These are phyloP conservation scores for Acanthamoeba culbertsoni DNA, from an alignment of 208 protist genomes.

Conservation along the genomic window DNA sequence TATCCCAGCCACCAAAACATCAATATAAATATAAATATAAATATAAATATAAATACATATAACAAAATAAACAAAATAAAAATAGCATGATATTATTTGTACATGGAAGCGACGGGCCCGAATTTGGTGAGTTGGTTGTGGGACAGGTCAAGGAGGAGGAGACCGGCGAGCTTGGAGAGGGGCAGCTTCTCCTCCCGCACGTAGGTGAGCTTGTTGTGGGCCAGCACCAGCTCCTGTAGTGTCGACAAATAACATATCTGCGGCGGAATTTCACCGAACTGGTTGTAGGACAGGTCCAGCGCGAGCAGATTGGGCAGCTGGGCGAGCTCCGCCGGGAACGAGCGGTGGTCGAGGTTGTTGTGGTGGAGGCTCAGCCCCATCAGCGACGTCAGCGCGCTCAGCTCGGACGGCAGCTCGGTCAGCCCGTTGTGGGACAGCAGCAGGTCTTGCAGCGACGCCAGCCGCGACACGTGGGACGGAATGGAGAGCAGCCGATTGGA, in stretches of 20 bases:
- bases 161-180: conserved; percentile 2
- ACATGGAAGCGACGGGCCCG: conserved; percentile 31
- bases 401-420: neutral
- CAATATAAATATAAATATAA: too few relatives aligned
- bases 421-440: conserved; percentile 37
- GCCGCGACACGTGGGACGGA: neutral
- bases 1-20: too few relatives aligned
- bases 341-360: conserved; percentile 40
- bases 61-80: too few relatives aligned
- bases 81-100: neutral
- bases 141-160: conserved; percentile 34
- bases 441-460: conserved; percentile 18
- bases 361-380: conserved; percentile 51
- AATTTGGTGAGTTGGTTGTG: conserved; percentile 47
- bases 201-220: conserved; percentile 61
- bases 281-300: conserved; percentile 57
- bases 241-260: conserved; percentile 5
- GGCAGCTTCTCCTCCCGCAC: conserved; percentile 57
- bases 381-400: conserved; percentile 2
- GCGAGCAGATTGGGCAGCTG: conserved; percentile 10
- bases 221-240: conserved; percentile 40
- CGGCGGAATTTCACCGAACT: conserved; percentile 49
- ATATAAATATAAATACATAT: too few relatives aligned
- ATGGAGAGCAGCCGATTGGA: neutral
- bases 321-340: neutral